Percentiles rank a stretch among this genome's conserved stretches.
phyloP scores from a whole-genome alignment of 306 rosid species.

The Leucaena leucocephala region DNA sequence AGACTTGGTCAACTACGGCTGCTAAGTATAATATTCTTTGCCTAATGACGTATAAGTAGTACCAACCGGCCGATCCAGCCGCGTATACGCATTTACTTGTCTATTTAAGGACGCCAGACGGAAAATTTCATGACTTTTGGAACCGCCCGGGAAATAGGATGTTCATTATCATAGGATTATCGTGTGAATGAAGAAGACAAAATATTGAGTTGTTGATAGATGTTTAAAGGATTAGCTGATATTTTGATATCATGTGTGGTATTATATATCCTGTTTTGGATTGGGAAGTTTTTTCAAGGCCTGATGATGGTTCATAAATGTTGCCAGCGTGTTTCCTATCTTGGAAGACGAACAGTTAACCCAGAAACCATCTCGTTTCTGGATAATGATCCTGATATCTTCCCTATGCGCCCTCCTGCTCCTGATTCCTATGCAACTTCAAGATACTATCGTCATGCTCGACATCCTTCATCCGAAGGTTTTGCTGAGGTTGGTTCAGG shows the following conservation, averaged over 20 bases:
- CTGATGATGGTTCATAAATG: slow-evolving; percentile 33
- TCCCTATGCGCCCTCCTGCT: slow-evolving; percentile 45
- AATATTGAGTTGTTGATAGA: background rate
- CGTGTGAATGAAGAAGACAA: slow-evolving; percentile 23
- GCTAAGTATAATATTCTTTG: background rate
- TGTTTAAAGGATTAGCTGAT: background rate
- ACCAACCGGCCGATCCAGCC: background rate
- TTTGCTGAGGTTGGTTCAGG: slow-evolving; percentile 65
- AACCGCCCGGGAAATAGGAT: slow-evolving; percentile 14
- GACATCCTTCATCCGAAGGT: slow-evolving; percentile 70
- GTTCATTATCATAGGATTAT: background rate
- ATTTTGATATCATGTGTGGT: slow-evolving; percentile 2
- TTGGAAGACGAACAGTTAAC: slow-evolving; percentile 58
- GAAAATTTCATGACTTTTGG: slow-evolving; percentile 32
- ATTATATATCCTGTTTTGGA: slow-evolving; percentile 21
- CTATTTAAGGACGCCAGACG: slow-evolving; percentile 15
- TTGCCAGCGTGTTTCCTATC: slow-evolving; percentile 68
- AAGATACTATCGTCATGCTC: slow-evolving; percentile 63
- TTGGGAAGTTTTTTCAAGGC: slow-evolving; percentile 11
- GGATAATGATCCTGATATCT: slow-evolving; percentile 66
- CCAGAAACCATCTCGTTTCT: slow-evolving; percentile 60
- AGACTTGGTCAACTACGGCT: background rate
- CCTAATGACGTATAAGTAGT: background rate
- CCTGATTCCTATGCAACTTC: slow-evolving; percentile 55
- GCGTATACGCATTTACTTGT: slow-evolving; percentile 41